A percentile compares a stretch with the other conserved stretches of the same genome.
Conservation (phyloP, 1,284 basidiomycete species). For the Melanopsichium pennsylvanicum region DNA sequence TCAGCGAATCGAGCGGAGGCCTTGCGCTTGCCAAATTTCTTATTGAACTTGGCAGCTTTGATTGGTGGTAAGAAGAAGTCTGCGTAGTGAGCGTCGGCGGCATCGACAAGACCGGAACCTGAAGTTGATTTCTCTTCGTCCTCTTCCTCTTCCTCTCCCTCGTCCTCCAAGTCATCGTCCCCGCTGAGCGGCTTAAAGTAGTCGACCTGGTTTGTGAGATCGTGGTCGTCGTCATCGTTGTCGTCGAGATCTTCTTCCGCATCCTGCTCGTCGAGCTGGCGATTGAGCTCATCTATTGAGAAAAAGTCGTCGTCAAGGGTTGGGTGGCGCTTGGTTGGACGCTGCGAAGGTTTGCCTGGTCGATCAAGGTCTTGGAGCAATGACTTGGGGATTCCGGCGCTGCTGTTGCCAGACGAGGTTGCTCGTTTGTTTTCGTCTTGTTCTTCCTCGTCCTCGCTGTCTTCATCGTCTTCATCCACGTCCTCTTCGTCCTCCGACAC, state of each 20-base stretch:
- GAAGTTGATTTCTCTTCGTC: conserved; percentile 15
- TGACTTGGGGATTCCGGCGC: conserved; percentile 69
- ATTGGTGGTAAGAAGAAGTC: conserved; percentile 71
- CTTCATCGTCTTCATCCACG: conserved; percentile 36
- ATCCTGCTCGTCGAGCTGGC: conserved; percentile 82
- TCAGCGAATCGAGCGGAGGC: conserved; percentile 35
- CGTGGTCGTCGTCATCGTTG: conserved; percentile 70
- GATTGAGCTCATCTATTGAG: conserved; percentile 86
- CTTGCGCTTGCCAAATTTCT: conserved; percentile 40
- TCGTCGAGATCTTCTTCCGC: conserved; percentile 71
- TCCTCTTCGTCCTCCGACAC: conserved; percentile 29
- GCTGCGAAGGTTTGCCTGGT: conserved; percentile 24
- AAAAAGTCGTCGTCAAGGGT: conserved; percentile 94
- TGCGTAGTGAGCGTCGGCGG: conserved; percentile 67
- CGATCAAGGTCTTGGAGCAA: conserved; percentile 52
- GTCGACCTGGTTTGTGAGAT: conserved; percentile 68
- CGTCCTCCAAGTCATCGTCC: conserved; percentile 32
- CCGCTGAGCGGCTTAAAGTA: conserved; percentile 55
- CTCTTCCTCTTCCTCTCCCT: conserved; percentile 41
- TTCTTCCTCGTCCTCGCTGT: conserved; percentile 19
- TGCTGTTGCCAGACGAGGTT: conserved; percentile 69
- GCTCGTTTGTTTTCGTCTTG: conserved; percentile 69
- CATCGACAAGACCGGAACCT: conserved; percentile 19
- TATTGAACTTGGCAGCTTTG: conserved; percentile 44
- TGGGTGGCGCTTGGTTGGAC: conserved; percentile 67